phyloP scores from a whole-genome alignment of 2,329 filamentous ascomycete species.

The Talaromyces pinophilus region DNA sequence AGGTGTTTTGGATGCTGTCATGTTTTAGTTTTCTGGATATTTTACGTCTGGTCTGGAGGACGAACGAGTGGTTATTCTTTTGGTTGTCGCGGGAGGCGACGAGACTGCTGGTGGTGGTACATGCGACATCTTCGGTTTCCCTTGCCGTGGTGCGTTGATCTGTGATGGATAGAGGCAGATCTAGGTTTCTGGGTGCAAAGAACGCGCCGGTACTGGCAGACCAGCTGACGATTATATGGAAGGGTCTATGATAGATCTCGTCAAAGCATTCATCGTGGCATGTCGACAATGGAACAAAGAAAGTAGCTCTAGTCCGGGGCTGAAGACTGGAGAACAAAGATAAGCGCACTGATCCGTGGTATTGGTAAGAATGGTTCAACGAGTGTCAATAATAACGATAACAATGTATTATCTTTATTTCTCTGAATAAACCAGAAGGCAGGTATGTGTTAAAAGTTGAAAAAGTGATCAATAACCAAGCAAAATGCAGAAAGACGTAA shows the following conservation, averaged over 20 bases:
- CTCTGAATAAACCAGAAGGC: neutral
- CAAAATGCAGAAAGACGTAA: slow-evolving; percentile 8
- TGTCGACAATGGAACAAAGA: slow-evolving; percentile 4
- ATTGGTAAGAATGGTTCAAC: neutral
- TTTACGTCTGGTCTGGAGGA: neutral
- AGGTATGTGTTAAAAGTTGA: neutral
- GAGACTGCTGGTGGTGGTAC: slow-evolving; percentile 12
- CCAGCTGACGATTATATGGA: neutral
- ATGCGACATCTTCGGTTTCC: slow-evolving; percentile 13
- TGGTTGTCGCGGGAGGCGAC: slow-evolving; percentile 10
- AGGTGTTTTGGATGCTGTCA: slow-evolving; percentile 47
- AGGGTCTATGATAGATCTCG: neutral
- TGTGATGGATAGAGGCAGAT: neutral
- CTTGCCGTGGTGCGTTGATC: neutral
- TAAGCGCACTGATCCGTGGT: neutral
- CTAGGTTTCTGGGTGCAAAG: neutral
- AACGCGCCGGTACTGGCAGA: neutral
- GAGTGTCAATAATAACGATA: neutral
- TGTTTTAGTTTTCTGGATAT: neutral
- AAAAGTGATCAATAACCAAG: neutral
- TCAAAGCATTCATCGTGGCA: neutral
- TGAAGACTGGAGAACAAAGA: neutral
- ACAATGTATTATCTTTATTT: neutral
- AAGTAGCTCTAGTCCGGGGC: neutral
- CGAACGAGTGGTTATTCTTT: slow-evolving; percentile 19